A percentile compares a stretch with the other conserved stretches of the same genome.
These are phyloP conservation scores for Basipetospora sp. DNA, from an alignment of 2,329 filamentous ascomycete species.

Conservation along the genomic window DNA sequence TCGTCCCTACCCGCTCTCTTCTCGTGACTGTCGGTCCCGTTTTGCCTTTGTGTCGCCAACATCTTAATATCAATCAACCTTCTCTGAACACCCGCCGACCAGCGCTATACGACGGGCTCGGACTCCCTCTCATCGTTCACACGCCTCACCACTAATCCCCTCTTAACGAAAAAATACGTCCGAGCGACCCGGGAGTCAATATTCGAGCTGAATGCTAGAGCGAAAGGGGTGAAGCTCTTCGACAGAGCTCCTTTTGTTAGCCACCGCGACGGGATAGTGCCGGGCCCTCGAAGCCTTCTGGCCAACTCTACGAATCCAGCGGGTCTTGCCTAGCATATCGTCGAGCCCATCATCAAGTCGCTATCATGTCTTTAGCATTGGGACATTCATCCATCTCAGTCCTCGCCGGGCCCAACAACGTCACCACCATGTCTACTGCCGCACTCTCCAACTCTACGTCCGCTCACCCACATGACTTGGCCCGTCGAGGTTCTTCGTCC, in stretches of 20 bases:
- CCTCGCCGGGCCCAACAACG: neutral
- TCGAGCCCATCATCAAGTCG: neutral
- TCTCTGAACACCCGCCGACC: too few species aligned
- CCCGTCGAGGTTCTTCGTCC: slow-evolving; percentile 50
- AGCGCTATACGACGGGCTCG: too few species aligned
- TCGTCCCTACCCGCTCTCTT: too few species aligned
- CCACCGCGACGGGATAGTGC: slow-evolving; percentile 14
- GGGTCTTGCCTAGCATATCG: neutral
- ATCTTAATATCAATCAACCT: too few species aligned
- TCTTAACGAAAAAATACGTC: neutral
- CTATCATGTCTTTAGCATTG: too few species aligned
- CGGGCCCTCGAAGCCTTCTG: slow-evolving; percentile 8
- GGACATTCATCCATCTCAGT: neutral
- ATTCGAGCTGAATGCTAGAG: slow-evolving; percentile 5
- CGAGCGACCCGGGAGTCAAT: neutral
- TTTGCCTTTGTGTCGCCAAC: too few species aligned
- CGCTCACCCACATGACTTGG: slow-evolving; percentile 62
- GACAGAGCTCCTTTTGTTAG: slow-evolving; percentile 18
- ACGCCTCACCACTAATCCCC: neutral
- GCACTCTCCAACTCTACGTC: slow-evolving; percentile 33
- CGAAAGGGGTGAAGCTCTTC: slow-evolving; percentile 19
- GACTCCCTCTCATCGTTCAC: neutral
- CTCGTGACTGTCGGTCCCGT: too few species aligned
- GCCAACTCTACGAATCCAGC: too few species aligned
- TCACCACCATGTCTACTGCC: slow-evolving; percentile 7